Evolutionary conservation across 805 yeast genomes (phyloP).

Genomic region (Saturnispora ahearnii): DNA sequence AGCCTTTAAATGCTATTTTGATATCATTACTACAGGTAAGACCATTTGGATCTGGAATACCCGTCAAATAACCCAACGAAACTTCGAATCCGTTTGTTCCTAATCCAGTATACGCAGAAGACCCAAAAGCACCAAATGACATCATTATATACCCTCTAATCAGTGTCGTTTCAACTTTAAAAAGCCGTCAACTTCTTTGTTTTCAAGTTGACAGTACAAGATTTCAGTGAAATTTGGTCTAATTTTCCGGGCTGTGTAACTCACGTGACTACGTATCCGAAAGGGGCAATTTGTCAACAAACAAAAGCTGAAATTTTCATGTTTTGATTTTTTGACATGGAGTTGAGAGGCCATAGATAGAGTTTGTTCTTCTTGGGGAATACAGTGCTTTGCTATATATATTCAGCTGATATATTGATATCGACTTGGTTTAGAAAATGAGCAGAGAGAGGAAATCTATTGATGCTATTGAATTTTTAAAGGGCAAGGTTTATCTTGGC

Average conservation of each 20-base stretch:
- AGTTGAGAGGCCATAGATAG: neutral
- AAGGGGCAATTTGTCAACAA: slow-evolving; percentile 6
- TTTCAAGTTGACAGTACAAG: neutral
- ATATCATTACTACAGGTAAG: slow-evolving; percentile 38
- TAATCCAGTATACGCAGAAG: slow-evolving; percentile 18
- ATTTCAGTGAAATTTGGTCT: no score
- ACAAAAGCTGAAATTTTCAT: neutral
- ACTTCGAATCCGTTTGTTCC: slow-evolving; percentile 40
- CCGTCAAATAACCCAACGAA: slow-evolving; percentile 67
- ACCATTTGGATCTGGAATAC: slow-evolving; percentile 60
- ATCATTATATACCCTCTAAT: neutral
- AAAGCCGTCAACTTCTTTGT: no score
- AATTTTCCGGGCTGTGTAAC: no score
- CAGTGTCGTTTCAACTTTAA: no score
- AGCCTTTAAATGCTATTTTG: slow-evolving; percentile 60
- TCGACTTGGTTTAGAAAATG: neutral
- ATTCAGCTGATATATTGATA: neutral
- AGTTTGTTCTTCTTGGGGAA: neutral
- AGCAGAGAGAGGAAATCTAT: slow-evolving; percentile 2
- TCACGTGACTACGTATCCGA: neutral
- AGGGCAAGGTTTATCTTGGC: slow-evolving; percentile 75
- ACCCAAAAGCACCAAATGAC: slow-evolving; percentile 8
- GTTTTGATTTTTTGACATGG: neutral
- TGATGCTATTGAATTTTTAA: slow-evolving; percentile 31
- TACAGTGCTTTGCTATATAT: neutral